Evolutionary conservation across 768 basidiomycete species (phyloP), one percentile per base, ranked within the genome.

Genomic region (Boletus rubropictus): DNA sequence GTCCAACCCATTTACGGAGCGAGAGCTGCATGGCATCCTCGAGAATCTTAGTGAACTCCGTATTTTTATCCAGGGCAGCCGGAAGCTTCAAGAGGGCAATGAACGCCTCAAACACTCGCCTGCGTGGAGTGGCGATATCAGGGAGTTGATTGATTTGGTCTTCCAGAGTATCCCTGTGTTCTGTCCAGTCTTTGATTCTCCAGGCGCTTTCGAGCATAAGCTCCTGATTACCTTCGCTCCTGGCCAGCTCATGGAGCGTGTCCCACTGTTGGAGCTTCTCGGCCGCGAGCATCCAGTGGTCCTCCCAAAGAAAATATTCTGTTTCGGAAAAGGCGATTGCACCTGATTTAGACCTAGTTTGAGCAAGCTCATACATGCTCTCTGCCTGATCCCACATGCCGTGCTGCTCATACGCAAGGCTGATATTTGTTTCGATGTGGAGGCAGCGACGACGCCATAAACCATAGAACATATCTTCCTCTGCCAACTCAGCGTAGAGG

Each of bases 191-290:
- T 58, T 82, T 86, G 31, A 77, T 83, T 50, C 96, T 74, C 96
- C 96, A 99, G 4, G 93, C 92, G 58, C 91, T 88, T 65, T 99
- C 96, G 33, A 99, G 74, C 61, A 90, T 75, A 34, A 99, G 71
- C 60, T 99, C 96, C 48, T 90, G 81, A 59, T 98, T 96, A 22
- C 80, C 81, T 66, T 98, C 95, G 46, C 74, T 80, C 55, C 83
- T 82, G 1, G 91, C 92, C 17, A 99, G 79, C 43, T 99, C 96
- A 52, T 88, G 81, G 4, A 99, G 76, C 18, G 87, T 80, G 49
- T 99, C 96, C 96, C 96, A 99, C 52, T 96, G 89, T 62, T 98
- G 96, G 15, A 99, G 73, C 66, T 99, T 99, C 69, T 95, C 90
- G 1, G 92, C 86, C 1, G 93, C 79, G 7, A 94, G 71, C 49